Conservation (phyloP, 2,329 filamentous ascomycete genomes). For the Apiospora rasikravindrae region DNA sequence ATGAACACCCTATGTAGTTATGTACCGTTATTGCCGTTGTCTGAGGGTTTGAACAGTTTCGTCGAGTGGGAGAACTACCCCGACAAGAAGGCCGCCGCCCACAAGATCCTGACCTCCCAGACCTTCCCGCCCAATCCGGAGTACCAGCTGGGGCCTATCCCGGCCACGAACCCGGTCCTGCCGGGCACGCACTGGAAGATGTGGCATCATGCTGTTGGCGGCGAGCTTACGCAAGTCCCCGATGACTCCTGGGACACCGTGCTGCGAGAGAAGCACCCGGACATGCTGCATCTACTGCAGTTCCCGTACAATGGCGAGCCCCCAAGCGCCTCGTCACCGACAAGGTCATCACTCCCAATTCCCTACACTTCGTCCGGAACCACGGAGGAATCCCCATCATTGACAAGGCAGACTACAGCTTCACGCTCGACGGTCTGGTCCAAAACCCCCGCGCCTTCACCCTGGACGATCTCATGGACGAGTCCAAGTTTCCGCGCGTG, state of each 20-base stretch:
- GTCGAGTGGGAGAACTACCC: constrained; percentile 75
- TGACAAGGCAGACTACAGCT: constrained; percentile 57
- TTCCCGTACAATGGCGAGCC: constrained; percentile 71
- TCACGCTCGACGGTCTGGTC: constrained; percentile 66
- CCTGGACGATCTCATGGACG: constrained; percentile 64
- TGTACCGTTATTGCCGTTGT: background rate
- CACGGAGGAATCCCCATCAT: constrained; percentile 75
- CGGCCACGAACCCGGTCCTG: constrained; percentile 62
- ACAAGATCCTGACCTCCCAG: constrained; percentile 58
- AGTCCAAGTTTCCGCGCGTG: constrained; percentile 62
- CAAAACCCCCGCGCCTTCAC: constrained; percentile 61
- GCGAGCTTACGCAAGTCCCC: constrained; percentile 51
- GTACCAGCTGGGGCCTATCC: constrained; percentile 60
- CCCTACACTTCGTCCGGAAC: constrained; percentile 68
- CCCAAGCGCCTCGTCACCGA: constrained; percentile 61
- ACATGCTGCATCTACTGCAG: constrained; percentile 66
- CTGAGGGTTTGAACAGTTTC: constrained; percentile 47
- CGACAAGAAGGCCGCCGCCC: constrained; percentile 66
- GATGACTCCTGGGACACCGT: constrained; percentile 64
- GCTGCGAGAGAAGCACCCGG: constrained; percentile 59
- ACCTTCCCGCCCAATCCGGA: constrained; percentile 57
- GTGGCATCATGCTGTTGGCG: constrained; percentile 61
- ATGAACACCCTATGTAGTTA: background rate
- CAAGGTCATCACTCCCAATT: constrained; percentile 63
- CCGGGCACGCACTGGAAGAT: constrained; percentile 61